Evolutionary conservation across 1,284 basidiomycete species (phyloP).

Genomic region (Apiotrichum domesticum): DNA sequence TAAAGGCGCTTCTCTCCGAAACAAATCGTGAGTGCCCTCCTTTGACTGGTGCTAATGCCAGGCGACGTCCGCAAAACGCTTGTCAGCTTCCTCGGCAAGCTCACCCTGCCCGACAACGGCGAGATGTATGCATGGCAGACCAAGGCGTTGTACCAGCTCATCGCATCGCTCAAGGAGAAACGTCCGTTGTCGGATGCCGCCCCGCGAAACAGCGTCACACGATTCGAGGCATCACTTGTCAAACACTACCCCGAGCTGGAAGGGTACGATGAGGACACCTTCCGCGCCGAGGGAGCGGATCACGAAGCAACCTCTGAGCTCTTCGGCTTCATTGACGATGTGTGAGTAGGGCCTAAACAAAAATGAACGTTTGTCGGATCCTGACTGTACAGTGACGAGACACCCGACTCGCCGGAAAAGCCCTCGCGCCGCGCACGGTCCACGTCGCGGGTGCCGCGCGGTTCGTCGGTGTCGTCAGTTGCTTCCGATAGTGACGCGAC

Average conservation of each 20-base stretch:
- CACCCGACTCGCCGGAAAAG: conserved; percentile 8
- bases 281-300: conserved; percentile 28
- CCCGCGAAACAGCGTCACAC: conserved; percentile 63
- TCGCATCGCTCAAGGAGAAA: conserved; percentile 61
- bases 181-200: conserved; percentile 64
- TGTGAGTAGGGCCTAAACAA: conserved; percentile 27
- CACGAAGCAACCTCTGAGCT: conserved; percentile 26
- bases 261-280: conserved; percentile 61
- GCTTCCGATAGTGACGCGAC: conserved; percentile 14
- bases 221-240: conserved; percentile 58
- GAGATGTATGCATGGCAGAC: conserved; percentile 59
- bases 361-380: too few species aligned
- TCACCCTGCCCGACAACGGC: conserved; percentile 60
- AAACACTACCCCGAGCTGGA: conserved; percentile 60
- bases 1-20: conserved; percentile 52
- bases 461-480: neutral
- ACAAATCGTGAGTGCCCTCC: conserved; percentile 32
- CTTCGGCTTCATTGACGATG: conserved; percentile 43
- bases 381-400: neutral
- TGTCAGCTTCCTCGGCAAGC: conserved; percentile 69
- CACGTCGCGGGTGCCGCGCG: conserved; percentile 2
- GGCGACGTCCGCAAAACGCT: conserved; percentile 75
- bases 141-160: conserved; percentile 59
- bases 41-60: conserved; percentile 43
- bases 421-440: conserved; percentile 1